phyloP scores from a whole-genome alignment of 495 filamentous ascomycete species.

The Talaromyces nanjingensis region DNA sequence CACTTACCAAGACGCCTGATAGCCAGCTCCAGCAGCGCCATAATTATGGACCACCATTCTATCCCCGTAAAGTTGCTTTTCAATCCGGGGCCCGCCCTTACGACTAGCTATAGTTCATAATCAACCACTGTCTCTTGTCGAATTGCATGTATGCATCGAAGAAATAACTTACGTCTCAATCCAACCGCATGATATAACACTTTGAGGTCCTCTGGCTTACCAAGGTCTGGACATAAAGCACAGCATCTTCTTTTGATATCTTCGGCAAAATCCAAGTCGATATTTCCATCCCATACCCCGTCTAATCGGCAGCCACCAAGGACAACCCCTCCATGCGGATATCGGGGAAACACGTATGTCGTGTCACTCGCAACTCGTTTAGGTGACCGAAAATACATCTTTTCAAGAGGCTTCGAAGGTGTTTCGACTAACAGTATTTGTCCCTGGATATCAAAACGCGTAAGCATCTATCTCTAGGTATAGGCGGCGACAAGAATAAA shows the following conservation, averaged over 20 bases:
- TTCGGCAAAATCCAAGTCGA: constrained; percentile 9
- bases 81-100: constrained; percentile 24
- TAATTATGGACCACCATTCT: constrained; percentile 28
- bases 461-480: no score
- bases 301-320: constrained; percentile 7
- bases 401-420: not conserved
- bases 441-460: no score
- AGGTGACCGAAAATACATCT: constrained; percentile 6
- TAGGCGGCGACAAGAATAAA: no score
- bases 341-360: constrained; percentile 5
- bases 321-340: constrained; percentile 6
- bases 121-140: no score
- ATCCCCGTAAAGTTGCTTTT: constrained; percentile 15
- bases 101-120: constrained; percentile 11
- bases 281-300: constrained; percentile 2
- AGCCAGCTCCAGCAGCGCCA: constrained; percentile 20
- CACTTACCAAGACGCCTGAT: constrained; percentile 10
- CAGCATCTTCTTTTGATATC: constrained; percentile 8
- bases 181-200: constrained; percentile 5
- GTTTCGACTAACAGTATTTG: no score
- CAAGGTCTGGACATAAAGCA: constrained; percentile 6
- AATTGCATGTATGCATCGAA: not conserved
- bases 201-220: constrained; percentile 7
- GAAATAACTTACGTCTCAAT: constrained; percentile 4
- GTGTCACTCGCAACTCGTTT: constrained; percentile 6